Evolutionary conservation across 2,329 filamentous ascomycete genomes (phyloP).

Genomic region (Zelopaecilomyces penicillatus): DNA sequence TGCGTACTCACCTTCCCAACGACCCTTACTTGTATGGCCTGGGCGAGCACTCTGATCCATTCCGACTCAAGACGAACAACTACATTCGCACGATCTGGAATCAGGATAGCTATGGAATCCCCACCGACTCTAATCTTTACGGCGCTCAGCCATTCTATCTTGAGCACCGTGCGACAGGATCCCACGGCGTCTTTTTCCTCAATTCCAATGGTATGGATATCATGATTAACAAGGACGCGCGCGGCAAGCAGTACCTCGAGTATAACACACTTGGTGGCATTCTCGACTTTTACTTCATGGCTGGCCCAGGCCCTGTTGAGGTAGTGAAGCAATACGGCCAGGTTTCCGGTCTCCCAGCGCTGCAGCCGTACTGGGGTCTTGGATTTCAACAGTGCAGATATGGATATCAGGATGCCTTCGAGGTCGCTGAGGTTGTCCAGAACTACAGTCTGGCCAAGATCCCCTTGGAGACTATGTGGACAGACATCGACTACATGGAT

Average conservation of each 20-base stretch:
- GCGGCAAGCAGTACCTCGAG: constrained; percentile 61
- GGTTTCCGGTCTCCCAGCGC: constrained; percentile 60
- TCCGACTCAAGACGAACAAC: constrained; percentile 58
- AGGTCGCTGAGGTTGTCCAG: constrained; percentile 56
- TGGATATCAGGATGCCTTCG: constrained; percentile 69
- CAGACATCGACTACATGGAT: constrained; percentile 66
- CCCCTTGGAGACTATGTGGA: constrained; percentile 68
- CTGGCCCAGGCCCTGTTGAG: constrained; percentile 59
- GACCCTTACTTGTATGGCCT: constrained; percentile 69
- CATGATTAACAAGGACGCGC: constrained; percentile 53
- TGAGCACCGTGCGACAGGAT: constrained; percentile 38
- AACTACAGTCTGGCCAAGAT: constrained; percentile 58
- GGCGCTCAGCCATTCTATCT: constrained; percentile 72
- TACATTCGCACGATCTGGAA: constrained; percentile 59
- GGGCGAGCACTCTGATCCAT: constrained; percentile 67
- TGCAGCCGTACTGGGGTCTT: constrained; percentile 76
- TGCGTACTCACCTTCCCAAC: constrained; percentile 61
- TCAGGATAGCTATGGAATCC: constrained; percentile 55
- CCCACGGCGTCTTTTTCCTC: constrained; percentile 69
- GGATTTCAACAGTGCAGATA: constrained; percentile 78
- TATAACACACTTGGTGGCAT: constrained; percentile 73
- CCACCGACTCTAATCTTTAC: constrained; percentile 62
- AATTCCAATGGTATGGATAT: constrained; percentile 73
- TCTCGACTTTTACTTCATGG: constrained; percentile 72
- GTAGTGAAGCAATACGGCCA: constrained; percentile 64